Base-by-base conservation (phyloP, 78 protist genomes). In the Acrasis kona region DNA sequence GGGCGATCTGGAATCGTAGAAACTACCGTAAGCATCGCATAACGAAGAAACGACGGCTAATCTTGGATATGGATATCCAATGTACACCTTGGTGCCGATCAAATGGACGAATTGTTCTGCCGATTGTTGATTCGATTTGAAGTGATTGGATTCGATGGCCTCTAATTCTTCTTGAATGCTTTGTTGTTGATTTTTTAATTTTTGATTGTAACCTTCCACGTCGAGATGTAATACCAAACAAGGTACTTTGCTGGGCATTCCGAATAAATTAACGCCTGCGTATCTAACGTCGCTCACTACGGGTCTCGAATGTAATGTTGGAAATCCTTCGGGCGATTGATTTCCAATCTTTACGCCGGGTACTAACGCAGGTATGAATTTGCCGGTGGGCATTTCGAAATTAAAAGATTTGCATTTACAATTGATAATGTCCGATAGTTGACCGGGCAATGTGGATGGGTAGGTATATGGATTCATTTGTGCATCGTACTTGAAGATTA, bases 31-130 rank as follows among this genome's bases (percentile, higher is more conserved):
- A 28, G 19, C 10, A 39, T 72, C 77, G 6, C 2, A 8, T 32
- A 77, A 5, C 41, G 74, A 9, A 32, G 3, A 2, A 2, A 77
- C 64, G 9, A 66, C 30, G 34, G 31, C 81, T 30, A 27, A 30
- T 38, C n/a, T 77, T 36, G 7, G 35, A 39, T 72, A 31, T 2
- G 81, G 81, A 32, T 2, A 77, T 39, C 41, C 81, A 35, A 70
- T 9, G 31, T 2, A 70, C 27, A 77, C 72, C 41, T 29, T 31
- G 7, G 38, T 10, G 40, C 39, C 3, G 2, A 5, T 10, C 29
- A 66, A 2, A 3, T 3, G 28, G 32, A 5, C 2, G 5, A 41
- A 72, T 42, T 10, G 6, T 5, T 41, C 3, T n/a, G 61, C 8
- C 10, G 6, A 19, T 30, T 30, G 30, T 6, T 10, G 34, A n/a